Evolutionary conservation across 495 filamentous ascomycete genomes (phyloP), one percentile per base, ranked within the genome.

Genomic region (Penicillium canescens): DNA sequence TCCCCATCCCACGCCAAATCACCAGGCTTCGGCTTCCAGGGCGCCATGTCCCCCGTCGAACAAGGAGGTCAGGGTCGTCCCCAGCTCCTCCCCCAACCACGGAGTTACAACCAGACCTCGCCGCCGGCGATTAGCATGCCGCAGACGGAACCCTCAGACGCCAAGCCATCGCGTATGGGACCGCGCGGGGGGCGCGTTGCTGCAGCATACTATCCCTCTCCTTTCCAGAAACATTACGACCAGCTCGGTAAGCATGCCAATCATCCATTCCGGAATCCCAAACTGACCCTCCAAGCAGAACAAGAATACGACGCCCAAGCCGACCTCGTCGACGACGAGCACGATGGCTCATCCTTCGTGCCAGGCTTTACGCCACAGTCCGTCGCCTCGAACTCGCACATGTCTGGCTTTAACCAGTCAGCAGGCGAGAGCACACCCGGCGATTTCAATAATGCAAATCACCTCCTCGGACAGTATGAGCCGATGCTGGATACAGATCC

Each of bases 251-350:
- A 89, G 93, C 79, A 13, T 31, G 6, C 13, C 23, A 16, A 31
- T n/a, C 1, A 12, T 13, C 20, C 26, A 12, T 34, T 6, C 1
- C 23, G 14, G 14, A 7, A 3, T 16, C 18, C 20, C 34, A 28
- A 23, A 45, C 37, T 55, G 28, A 48, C 24, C 7, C 86, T 10
- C 23, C 26, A 81, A 26, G 31, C 82, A 98, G 94, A 98, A 79
- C 93, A 96, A 82, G 94, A 98, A 79, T 98, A 98, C 78, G 94
- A 98, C 73, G 91, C 94, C 50, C 89, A 94, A 78, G 86, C 89
- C 65, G 92, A 96, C 59, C 89, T 96, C 82, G 84, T 94, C 68
- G 93, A 98, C 67, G 93, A 96, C 31, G 85, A 87, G 51, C 77
- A 83, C 54, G 84, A 88, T 51, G 82, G 84, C n/a, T 81, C 85